Conservation (phyloP, 148 eudicot genomes). For the Vaccinium corymbosum region DNA sequence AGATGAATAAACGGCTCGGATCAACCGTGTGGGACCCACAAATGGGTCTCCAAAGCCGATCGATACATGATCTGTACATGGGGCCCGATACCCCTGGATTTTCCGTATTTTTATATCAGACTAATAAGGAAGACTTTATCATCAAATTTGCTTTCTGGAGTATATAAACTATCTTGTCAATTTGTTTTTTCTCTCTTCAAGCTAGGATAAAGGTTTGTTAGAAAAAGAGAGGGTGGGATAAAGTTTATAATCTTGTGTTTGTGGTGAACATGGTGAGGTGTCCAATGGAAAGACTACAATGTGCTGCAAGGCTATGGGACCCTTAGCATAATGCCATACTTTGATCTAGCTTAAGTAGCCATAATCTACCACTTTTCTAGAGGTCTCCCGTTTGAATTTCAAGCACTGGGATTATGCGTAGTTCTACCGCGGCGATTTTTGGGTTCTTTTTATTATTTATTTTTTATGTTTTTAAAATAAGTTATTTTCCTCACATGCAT, state of each 20-base stretch:
- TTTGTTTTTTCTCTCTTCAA: neutral
- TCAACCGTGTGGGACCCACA: too few relatives aligned
- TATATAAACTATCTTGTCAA: neutral
- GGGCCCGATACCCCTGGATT: too few relatives aligned
- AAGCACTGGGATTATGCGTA: neutral
- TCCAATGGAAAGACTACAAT: neutral
- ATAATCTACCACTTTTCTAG: neutral
- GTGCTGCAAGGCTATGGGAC: neutral
- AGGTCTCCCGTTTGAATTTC: neutral
- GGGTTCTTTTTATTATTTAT: too few relatives aligned
- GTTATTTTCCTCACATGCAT: too few relatives aligned
- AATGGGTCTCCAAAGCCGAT: too few relatives aligned
- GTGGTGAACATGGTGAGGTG: neutral
- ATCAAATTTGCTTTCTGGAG: neutral
- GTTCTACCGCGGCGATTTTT: too few relatives aligned
- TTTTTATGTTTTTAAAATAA: too few relatives aligned
- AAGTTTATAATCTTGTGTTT: too few relatives aligned
- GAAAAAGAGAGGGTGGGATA: too few relatives aligned
- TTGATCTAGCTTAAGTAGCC: neutral
- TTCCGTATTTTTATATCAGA: too few relatives aligned
- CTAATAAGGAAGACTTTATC: neutral
- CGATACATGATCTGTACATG: too few relatives aligned
- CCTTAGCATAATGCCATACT: neutral
- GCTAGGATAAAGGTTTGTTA: neutral
- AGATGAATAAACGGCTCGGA: too few relatives aligned